Evolutionary conservation across 1,284 basidiomycete species (phyloP), one percentile per base, ranked within the genome.

Genomic region (Ustilago tritici): DNA sequence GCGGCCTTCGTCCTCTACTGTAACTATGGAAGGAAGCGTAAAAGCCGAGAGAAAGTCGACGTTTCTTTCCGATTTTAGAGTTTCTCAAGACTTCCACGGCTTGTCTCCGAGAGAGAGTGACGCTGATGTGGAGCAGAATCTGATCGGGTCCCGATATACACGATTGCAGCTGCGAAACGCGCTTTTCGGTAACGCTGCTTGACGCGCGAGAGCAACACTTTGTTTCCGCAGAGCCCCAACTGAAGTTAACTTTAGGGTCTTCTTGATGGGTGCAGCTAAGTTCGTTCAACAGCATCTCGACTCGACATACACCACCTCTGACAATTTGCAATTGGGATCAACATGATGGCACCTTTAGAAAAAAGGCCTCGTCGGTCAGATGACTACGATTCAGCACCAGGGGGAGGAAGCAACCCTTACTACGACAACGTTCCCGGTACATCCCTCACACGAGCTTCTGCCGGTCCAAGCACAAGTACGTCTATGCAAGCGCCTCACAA

Each of bases 351-450:
- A 5, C 58, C 65, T 3, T 5, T 58, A 35, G 61, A 61, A 4
- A 73, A 73, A 58, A 53, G 70, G 38, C 65, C 70, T n/a, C 61
- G 70, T 34, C 46, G 41, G 10, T 61, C 65, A 14, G 70, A 73
- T 31, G 65, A 73, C 28, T 47, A 53, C n/a, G 64, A 67, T 19
- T 5, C 43, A 8, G 31, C 41, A 3, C n/a, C 52, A 3, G 15
- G 7, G 14, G 47, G 32, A 1, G 10, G 1, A 7, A 35, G 43
- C 23, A 28, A 28, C 4, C 32, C 19, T 2, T 68, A 61, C 50
- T 68, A 73, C 65, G 65, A 73, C 58, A 68, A 64, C 40, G 61
- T 73, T 6, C 61, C 70, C 7, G 57, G 65, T 11, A 68, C 65
- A 43, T 61, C 61, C 15, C 46, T 68, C 49, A 72, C 64, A 12